Percentiles rank a stretch among this genome's conserved stretches.
These are phyloP conservation scores for Chlorencoelia australis DNA, from an alignment of 2,329 filamentous ascomycete species.

Conservation along the genomic window DNA sequence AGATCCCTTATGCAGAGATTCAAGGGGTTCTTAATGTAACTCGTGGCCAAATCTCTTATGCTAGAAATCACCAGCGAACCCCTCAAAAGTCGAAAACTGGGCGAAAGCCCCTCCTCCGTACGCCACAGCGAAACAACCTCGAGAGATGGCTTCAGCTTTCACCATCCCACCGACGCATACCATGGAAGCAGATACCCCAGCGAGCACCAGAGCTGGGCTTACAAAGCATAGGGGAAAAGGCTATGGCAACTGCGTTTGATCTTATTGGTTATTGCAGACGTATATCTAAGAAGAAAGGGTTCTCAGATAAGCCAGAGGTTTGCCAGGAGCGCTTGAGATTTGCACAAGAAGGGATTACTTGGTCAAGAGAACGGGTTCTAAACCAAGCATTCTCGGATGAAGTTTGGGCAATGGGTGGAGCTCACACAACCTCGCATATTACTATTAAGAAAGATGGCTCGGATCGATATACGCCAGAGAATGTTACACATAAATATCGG, in stretches of 20 bases:
- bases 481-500: slow-evolving; percentile 3
- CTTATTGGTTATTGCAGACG: not conserved
- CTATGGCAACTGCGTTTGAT: not conserved
- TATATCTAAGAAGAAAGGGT: slow-evolving; percentile 1
- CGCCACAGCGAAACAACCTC: not conserved
- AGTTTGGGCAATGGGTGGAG: slow-evolving; percentile 1
- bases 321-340: not conserved
- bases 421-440: not conserved
- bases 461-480: not conserved
- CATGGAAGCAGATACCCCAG: not conserved
- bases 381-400: slow-evolving; percentile 2
- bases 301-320: slow-evolving; percentile 1
- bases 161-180: not conserved
- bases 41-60: too few species aligned
- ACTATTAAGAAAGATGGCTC: not conserved
- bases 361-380: not conserved
- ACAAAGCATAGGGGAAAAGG: not conserved
- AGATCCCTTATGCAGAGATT: not conserved
- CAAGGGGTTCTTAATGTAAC: too few species aligned
- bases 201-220: not conserved
- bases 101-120: not conserved
- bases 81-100: not conserved
- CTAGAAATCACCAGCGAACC: too few species aligned
- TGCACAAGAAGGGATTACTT: not conserved
- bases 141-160: not conserved